Percentiles rank a stretch among this genome's conserved stretches.
phyloP scores from a whole-genome alignment of 345 rosid genomes.

The Heritiera littoralis region DNA sequence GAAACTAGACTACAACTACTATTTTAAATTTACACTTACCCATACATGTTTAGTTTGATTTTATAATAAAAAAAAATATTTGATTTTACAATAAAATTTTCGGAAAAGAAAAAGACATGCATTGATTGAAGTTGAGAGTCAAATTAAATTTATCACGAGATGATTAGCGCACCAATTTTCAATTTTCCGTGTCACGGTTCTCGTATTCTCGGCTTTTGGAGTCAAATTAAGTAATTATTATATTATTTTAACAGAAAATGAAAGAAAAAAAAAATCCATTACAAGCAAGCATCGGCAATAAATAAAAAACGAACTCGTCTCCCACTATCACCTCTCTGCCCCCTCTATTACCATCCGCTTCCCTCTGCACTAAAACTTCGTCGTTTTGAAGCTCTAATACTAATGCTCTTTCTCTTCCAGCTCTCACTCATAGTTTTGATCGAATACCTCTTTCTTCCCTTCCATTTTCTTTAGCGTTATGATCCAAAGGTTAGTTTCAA shows the following conservation, averaged over 20 bases:
- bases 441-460: background rate
- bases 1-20: too few species aligned
- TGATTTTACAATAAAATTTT: too few species aligned
- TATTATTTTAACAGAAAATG: background rate
- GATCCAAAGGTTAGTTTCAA: constrained; percentile 2
- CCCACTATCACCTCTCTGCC: background rate
- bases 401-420: background rate
- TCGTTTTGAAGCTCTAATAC: constrained; percentile 6
- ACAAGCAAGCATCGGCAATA: too few species aligned
- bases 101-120: background rate
- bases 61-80: too few species aligned
- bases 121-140: background rate
- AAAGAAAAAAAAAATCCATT: background rate
- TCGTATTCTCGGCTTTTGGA: background rate
- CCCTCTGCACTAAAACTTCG: background rate
- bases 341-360: too few species aligned
- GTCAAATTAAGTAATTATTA: background rate
- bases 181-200: background rate
- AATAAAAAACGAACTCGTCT: background rate
- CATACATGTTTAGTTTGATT: too few species aligned
- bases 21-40: too few species aligned
- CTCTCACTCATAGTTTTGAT: background rate
- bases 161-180: background rate
- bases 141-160: background rate
- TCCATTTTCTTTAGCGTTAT: background rate